Base-by-base conservation (phyloP, 1,284 basidiomycete species). In the Naganishia cerealis region DNA sequence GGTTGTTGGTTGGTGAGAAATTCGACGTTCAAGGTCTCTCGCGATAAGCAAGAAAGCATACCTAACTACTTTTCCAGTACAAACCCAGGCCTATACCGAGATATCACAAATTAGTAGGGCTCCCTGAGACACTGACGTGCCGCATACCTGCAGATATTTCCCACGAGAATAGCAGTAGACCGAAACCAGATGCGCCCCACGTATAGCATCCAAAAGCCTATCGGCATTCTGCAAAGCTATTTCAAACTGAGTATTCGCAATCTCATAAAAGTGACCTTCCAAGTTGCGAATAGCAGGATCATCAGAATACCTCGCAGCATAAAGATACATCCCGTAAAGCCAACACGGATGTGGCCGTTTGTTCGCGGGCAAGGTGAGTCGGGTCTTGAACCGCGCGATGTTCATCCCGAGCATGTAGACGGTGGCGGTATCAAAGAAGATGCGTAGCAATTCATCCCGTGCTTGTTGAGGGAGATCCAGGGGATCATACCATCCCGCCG, bases 401-500 rank as follows among this genome's bases (percentile, higher is more conserved):
- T 67, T 62, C 50, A 67, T 61, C 21, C 61, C 66, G 10, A 70
- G 58, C 40, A 56, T 59, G 48, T 63, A 67, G 4, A 39, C 42
- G 18, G 46, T 57, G 12, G 58, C 55, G 9, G 55, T 42, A 12
- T 67, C 54, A 56, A 67, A 67, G 50, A 67, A 70, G 39, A 59
- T 33, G 8, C 43, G 55, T 26, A 70, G 33, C 67, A 78, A 69
- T 61, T 76, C 75, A 57, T 78, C 76, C 13, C 76, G 67, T 6
- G 75, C 73, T 6, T 67, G 59, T 9, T 71, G 69, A 3, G 76
- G 76, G 5, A 77, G 71, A 61, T 76, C 76, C 21, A 72, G 70
- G 12, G 75, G 71, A 58, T 77, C 76, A 57, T 76, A 76, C 76
- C 76, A 77, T 0, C 75, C 75, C 0, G 74, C 74, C 0, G 72